Base-by-base conservation (phyloP, 768 basidiomycete genomes). In the Rossbeevera mucosa region DNA sequence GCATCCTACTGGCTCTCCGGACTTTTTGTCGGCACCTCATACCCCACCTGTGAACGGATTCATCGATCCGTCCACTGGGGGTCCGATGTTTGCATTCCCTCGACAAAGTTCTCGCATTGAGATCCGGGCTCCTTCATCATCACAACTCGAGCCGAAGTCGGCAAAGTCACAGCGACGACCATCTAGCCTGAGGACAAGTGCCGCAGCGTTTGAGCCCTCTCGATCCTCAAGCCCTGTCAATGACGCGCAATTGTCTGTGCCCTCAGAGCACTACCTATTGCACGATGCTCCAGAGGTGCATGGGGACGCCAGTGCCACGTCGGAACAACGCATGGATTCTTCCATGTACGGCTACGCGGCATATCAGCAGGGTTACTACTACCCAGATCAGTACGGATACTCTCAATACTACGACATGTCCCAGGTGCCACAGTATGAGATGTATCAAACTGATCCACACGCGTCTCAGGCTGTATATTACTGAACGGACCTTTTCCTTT, bases 41-140 rank as follows among this genome's bases (percentile, higher is more conserved):
- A 78, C 83, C 25, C 85, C 83, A 44, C 81, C 83, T 4, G 62
- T 80, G 59, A 81, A 78, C 55, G 79, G 81, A 29, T 86, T 82
- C 64, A 71, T 86, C 49, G 85, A 88, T 64, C 82, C 84, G 7
- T 56, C 76, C 8, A 83, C 83, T 29, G 86, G 84, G 21, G 74
- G 76, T 13, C 80, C 87, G n/a, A 79, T 90, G 21, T 90, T 91
- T 64, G 76, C 84, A 4, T 81, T 86, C 62, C 85, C 88, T 29
- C 80, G 87, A 18, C 82, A 86, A 64, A 80, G 78, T 52, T 79
- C 82, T 20, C 84, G 87, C 44, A 70, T 91, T 50, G 83, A 88
- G 68, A 91, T 91, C 47, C 85, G 88, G 53, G 80, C 85, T 12
- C 88, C 81, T 2, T 48, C 63, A n/a, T 48, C 63, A n/a, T 46